Conservation (phyloP, 306 rosid genomes). For the Rosa persica region DNA sequence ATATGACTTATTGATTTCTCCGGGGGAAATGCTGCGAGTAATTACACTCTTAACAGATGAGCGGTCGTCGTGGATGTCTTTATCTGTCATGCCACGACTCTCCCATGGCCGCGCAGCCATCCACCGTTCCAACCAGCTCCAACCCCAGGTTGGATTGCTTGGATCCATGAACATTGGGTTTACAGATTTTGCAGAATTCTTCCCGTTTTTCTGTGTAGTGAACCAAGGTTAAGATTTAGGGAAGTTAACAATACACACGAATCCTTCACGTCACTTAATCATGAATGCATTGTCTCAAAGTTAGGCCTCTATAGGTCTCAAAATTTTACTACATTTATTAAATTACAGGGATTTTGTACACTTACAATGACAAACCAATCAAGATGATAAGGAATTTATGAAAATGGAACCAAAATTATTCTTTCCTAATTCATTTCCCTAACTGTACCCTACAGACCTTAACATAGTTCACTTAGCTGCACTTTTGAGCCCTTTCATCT, state of each 20-base stretch:
- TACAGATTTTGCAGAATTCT: conserved; percentile 62
- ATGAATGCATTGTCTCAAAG: neutral
- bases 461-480: neutral
- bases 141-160: conserved; percentile 93
- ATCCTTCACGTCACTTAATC: neutral
- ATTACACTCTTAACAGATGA: conserved; percentile 61
- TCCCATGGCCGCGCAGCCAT: conserved; percentile 87
- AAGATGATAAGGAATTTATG: neutral
- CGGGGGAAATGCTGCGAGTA: conserved; percentile 46
- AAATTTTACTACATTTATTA: neutral
- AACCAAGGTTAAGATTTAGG: conserved; percentile 21
- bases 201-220: conserved; percentile 68
- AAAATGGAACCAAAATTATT: neutral
- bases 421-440: neutral
- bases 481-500: neutral
- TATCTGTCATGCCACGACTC: conserved; percentile 46
- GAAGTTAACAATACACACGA: neutral
- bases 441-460: neutral
- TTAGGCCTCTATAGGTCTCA: neutral
- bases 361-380: neutral
- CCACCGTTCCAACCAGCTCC: conserved; percentile 99
- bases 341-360: neutral
- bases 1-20: conserved; percentile 88
- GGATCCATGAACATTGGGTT: conserved; percentile 97
- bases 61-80: conserved; percentile 54